Evolutionary conservation across 1,139 yeast species (phyloP), one percentile per base, ranked within the genome.

Genomic region (Suhomyces terraborum): DNA sequence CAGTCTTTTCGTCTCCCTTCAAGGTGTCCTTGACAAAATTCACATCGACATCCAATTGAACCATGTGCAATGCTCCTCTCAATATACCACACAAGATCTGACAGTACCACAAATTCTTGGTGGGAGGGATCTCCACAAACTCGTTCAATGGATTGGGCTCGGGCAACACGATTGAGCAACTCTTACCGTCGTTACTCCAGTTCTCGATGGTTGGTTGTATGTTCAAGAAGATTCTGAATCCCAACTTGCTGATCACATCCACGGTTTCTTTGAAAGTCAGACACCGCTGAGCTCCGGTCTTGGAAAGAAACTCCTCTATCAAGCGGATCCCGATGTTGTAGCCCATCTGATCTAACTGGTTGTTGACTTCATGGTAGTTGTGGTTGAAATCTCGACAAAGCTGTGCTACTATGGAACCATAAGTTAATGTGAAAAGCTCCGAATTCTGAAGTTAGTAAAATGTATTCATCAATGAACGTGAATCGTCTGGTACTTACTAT

Each of bases 401-500:
- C 59, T 93, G 98, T n/a, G 95, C 80, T 37, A 93, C 98, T 33
- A 94, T 79, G 2, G 96, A 84, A 9, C 99, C 99, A 58, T 93
- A 93, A 1, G 97, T 91, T 44, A 93, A 69, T 14, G 96, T 88
- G 65, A 93, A 87, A 39, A 93, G 74, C 64, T 94, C 99, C 3
- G 96, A 85, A 60, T 91, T 91, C 84, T 77, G 42, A 5, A 5
- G 50, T 46, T 45, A 41, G 46, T 39, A 36, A n/a, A 5, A 21
- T 2, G 5, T 2, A 23, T 8, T 17, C 12, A 2, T 4, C 4
- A 13, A 12, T 22, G 12, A 31, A 4, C 6, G n/a, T n/a, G n/a
- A n/a, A 22, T 31, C 17, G 4, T 2, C 4, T 8, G n/a, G 14
- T 19, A 76, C 85, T 38, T 69, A 80, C 86, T 45, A 93, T 84